Base-by-base conservation (phyloP, 2,329 filamentous ascomycete species). In the Aspergillus sp. region DNA sequence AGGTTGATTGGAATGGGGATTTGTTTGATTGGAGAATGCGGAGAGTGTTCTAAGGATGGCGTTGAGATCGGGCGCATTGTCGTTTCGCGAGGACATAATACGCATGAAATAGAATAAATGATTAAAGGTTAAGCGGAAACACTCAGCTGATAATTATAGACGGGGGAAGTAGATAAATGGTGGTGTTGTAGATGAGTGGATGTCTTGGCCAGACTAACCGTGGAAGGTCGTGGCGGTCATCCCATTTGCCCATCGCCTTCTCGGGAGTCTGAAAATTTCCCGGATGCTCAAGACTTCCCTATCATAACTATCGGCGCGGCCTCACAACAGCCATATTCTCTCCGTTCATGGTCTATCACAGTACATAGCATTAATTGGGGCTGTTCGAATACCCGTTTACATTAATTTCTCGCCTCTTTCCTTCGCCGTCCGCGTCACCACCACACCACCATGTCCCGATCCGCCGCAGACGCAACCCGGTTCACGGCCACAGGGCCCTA, bases 401-500 rank as follows among this genome's bases (percentile, higher is more conserved):
- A 19, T 27, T 51, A n/a, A 46, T 52, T 49, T 35, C 44, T 48
- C 17, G 14, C 49, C 37, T 44, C 12, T 40, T 17, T 15, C 40
- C 33, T 35, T 33, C 48, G 12, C 49, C 25, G 21, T n/a, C 33
- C 45, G 40, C n/a, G 11, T 23, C 45, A 21, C 21, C 21, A 21
- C 21, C 21, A 40, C 35, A 45, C 43, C 40, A 67, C 51, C 59
- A 79, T 79, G 77, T 77, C 77, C 68, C 77, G 74, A 68, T 79
- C 75, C 68, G 77, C 78, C 58, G 73, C 76, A 63, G 78, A 81
- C 68, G 77, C 78, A 67, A 81, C 79, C 62, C 74, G 79, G 59
- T 81, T 81, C 70, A 81, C 79, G 59, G 78, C 79, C 59, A 80
- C 77, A 58, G 77, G 77, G 55, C 79, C 79, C 33, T 79, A 81